Percentiles rank a stretch among this genome's conserved stretches.
Evolutionary conservation across 2,329 filamentous ascomycete species (phyloP).

Genomic region (Cylindrodendrum hubeiense): DNA sequence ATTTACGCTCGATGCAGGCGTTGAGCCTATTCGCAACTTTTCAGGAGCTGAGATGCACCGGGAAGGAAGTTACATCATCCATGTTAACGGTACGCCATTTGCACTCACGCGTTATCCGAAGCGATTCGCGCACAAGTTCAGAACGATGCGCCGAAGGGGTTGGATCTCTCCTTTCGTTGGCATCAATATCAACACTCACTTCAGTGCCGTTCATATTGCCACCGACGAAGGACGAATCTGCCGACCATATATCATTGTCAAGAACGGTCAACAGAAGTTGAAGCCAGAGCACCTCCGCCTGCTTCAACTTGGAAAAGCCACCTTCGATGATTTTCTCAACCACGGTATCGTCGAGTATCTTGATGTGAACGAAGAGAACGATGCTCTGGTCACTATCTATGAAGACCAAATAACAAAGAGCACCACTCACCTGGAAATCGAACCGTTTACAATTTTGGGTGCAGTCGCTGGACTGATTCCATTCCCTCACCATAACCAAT

Average conservation of each 20-base stretch:
- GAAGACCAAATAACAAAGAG: constrained; percentile 85
- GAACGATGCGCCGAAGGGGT: constrained; percentile 87
- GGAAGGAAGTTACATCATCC: constrained; percentile 87
- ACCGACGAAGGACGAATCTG: constrained; percentile 98
- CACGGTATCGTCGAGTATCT: constrained; percentile 95
- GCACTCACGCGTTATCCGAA: constrained; percentile 90
- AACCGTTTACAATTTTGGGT: constrained; percentile 96
- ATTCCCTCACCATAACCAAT: constrained; percentile 99
- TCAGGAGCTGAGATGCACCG: constrained; percentile 87
- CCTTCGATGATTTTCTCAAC: constrained; percentile 94
- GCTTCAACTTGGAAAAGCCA: constrained; percentile 84
- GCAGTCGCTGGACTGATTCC: constrained; percentile 97
- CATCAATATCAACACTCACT: constrained; percentile 94
- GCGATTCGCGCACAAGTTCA: constrained; percentile 85
- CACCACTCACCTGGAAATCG: constrained; percentile 96
- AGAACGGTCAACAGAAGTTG: constrained; percentile 86
- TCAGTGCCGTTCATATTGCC: constrained; percentile 91
- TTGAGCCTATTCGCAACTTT: constrained; percentile 78
- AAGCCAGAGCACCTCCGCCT: constrained; percentile 82
- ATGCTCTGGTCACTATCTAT: constrained; percentile 91
- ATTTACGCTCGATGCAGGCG: constrained; percentile 87
- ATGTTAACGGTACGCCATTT: constrained; percentile 95
- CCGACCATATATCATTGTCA: constrained; percentile 94
- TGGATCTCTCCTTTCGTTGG: constrained; percentile 97
- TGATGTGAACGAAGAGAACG: constrained; percentile 98